These are phyloP conservation scores for Vinca minor DNA, from an alignment of 257 asterid species.

Conservation along the genomic window DNA sequence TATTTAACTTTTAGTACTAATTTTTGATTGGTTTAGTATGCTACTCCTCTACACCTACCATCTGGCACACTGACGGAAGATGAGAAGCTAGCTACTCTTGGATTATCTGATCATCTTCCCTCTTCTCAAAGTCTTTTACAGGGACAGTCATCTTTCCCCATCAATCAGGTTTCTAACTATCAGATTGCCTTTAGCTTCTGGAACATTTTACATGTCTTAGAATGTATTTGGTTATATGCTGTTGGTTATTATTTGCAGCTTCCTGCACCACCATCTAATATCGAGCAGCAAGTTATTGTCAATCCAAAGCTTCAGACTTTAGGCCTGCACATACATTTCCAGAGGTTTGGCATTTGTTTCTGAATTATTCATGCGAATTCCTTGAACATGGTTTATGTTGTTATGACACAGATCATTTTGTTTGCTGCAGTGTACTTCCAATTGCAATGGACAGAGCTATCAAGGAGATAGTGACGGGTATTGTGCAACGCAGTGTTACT, in stretches of 20 bases:
- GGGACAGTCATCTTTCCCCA: constrained; percentile 61
- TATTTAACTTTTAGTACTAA: neutral
- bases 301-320: constrained; percentile 61
- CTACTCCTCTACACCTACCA: constrained; percentile 53
- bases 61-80: constrained; percentile 66
- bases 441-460: constrained; percentile 90
- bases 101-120: constrained; percentile 80
- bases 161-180: constrained; percentile 52
- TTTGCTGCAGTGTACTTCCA: constrained; percentile 71
- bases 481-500: constrained; percentile 92
- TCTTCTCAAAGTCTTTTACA: constrained; percentile 57
- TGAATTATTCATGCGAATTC: neutral
- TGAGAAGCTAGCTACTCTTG: constrained; percentile 65
- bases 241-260: constrained; percentile 46
- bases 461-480: constrained; percentile 77
- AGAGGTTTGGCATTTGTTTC: constrained; percentile 50
- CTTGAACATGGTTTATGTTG: neutral
- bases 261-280: constrained; percentile 63
- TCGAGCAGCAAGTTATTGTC: constrained; percentile 83
- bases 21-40: constrained; percentile 45
- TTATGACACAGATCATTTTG: constrained; percentile 8
- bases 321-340: constrained; percentile 75
- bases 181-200: constrained; percentile 10
- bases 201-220: neutral
- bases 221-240: constrained; percentile 5